Conservation (phyloP, 2,329 filamentous ascomycete species). For the Paraconiothyrium sp. region DNA sequence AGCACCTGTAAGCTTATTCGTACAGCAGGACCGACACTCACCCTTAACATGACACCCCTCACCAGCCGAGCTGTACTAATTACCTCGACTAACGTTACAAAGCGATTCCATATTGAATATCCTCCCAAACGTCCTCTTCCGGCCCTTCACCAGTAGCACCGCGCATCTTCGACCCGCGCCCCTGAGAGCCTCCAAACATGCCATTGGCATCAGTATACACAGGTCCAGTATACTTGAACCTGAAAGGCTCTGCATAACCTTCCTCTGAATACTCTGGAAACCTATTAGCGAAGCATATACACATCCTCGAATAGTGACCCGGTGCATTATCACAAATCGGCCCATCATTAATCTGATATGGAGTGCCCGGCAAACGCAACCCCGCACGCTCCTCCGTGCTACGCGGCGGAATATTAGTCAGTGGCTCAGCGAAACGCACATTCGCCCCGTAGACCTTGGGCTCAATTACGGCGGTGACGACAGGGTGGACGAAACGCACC, state of each 20-base stretch:
- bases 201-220: not conserved
- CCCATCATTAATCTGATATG: not conserved
- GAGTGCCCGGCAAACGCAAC: not conserved
- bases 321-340: not conserved
- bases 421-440: not conserved
- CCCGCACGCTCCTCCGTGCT: not conserved
- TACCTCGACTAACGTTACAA: not conserved
- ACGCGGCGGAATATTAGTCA: not conserved
- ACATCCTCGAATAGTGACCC: not conserved
- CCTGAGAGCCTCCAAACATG: not conserved
- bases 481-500: not conserved
- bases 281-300: not conserved
- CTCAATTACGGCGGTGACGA: not conserved
- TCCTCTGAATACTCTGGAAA: not conserved
- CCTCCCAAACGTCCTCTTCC: not conserved
- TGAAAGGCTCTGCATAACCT: not conserved
- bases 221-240: not conserved
- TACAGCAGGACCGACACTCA: not conserved
- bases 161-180: no score
- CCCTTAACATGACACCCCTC: no score
- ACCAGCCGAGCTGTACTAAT: no score
- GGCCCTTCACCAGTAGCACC: no score
- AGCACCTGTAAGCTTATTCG: no score
- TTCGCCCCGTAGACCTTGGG: not conserved
- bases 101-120: not conserved